Conservation (phyloP, 2,329 filamentous ascomycete genomes). For the Penicillium sp. region DNA sequence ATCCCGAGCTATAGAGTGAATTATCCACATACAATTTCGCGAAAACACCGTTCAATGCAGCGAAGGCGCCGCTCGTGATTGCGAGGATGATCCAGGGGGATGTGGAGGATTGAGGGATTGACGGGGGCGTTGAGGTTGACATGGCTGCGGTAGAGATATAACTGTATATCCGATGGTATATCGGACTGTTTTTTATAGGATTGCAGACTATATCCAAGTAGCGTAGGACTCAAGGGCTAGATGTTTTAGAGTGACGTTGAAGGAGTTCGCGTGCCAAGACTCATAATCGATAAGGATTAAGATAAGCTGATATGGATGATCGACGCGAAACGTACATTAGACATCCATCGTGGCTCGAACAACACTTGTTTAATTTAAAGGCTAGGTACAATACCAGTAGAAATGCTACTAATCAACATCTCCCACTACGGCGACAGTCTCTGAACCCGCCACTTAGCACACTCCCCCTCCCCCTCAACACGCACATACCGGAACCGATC, state of each 20-base stretch:
- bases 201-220: slow-evolving; percentile 7
- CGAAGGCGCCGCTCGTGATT: slow-evolving; percentile 61
- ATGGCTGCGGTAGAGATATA: slow-evolving; percentile 4
- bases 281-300: slow-evolving; percentile 12
- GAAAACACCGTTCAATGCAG: slow-evolving; percentile 66
- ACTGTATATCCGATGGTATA: neutral
- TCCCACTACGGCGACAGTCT: slow-evolving; percentile 39
- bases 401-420: neutral
- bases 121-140: slow-evolving; percentile 1
- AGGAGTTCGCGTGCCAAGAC: slow-evolving; percentile 18
- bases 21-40: slow-evolving; percentile 57
- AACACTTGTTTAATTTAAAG: neutral
- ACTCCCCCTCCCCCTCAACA: slow-evolving; percentile 60
- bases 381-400: neutral
- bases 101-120: slow-evolving; percentile 11
- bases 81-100: slow-evolving; percentile 56
- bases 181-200: neutral
- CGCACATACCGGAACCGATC: slow-evolving; percentile 87
- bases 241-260: slow-evolving; percentile 5
- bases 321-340: neutral
- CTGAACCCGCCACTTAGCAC: slow-evolving; percentile 40
- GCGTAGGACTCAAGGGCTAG: neutral
- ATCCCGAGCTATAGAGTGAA: neutral
- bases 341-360: neutral
- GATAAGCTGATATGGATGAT: slow-evolving; percentile 14